Conservation (phyloP, 306 rosid species). For the Pyrus bretschneideri region DNA sequence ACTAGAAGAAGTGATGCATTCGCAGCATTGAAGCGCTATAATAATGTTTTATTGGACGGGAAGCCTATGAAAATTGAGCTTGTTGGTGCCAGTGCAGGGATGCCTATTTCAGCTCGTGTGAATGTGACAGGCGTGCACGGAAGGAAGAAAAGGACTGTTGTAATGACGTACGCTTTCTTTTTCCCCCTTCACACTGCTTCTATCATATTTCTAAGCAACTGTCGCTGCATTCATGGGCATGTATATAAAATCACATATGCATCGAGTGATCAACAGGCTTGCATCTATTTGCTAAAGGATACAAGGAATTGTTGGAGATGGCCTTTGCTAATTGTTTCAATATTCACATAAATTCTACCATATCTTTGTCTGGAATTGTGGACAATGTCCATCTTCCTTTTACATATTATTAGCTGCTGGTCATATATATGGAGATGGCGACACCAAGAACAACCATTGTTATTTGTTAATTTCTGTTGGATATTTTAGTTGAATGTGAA, state of each 20-base stretch:
- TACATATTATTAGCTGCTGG: not conserved
- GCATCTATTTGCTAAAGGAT: not conserved
- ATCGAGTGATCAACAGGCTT: not conserved
- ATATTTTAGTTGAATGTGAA: not conserved
- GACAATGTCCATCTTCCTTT: not conserved
- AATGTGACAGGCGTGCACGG: slow-evolving; percentile 81
- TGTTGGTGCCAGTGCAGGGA: slow-evolving; percentile 57
- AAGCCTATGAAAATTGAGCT: slow-evolving; percentile 93
- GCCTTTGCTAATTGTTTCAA: not conserved
- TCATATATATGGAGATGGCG: no score
- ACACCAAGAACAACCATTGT: not conserved
- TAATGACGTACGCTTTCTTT: slow-evolving; percentile 60
- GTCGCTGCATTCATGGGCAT: not conserved
- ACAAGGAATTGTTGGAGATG: not conserved
- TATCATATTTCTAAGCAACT: not conserved
- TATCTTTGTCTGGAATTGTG: not conserved
- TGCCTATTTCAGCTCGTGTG: slow-evolving; percentile 76
- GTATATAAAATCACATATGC: not conserved
- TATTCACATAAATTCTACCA: not conserved
- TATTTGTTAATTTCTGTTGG: not conserved
- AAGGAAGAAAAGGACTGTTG: slow-evolving; percentile 71
- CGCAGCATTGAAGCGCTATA: slow-evolving; percentile 83
- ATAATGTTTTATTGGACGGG: slow-evolving; percentile 86
- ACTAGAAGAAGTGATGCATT: slow-evolving; percentile 91
- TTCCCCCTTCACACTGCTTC: not conserved